Evolutionary conservation across 2,329 filamentous ascomycete genomes (phyloP), one percentile per base, ranked within the genome.

Genomic region (Neophaeococcomyces aloes): DNA sequence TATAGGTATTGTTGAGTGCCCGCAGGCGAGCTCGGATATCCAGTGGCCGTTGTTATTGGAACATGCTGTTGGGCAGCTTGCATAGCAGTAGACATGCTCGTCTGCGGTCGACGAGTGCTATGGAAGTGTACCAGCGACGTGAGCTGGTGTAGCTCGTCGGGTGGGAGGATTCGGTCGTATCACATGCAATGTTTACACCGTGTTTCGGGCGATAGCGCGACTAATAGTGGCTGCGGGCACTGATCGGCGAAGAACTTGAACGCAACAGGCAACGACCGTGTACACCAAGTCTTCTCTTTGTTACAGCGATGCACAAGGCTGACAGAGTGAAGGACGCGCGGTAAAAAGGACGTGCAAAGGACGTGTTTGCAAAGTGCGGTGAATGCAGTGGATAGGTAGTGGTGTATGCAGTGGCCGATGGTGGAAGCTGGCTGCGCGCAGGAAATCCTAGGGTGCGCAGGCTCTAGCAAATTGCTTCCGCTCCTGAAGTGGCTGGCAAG

Each of bases 61-160:
- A 37, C n/a, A 44, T 37, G 41, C 41, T 44, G 41, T 37, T 38
- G 32, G 33, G 41, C 41, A 43, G 41, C 41, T 34, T 43, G 41
- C 41, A 44, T 44, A 23, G 41, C 41, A 37, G 33, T 38, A 25
- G 41, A 44, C 41, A 44, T 44, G 34, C 21, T 33, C 29, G 39
- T 35, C 29, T 15, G 31, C 23, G 21, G 39, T 30, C 39, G 15
- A 18, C 15, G 27, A 30, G 30, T 33, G 31, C 30, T 34, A 30
- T 25, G n/a, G 31, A 27, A 34, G 25, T n/a, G 39, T 30, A 35
- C 30, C 30, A 14, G 31, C 17, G 15, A 21, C 7, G 14, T 32
- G 18, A 41, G 27, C 30, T 35, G 30, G 31, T 42, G 21, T 30
- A 42, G 39, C 39, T 42, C 18, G 38, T 41, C 38, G 27, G 23